These are phyloP conservation scores for Zygoascus sp. DNA, from an alignment of 1,139 yeast species.

Conservation along the genomic window DNA sequence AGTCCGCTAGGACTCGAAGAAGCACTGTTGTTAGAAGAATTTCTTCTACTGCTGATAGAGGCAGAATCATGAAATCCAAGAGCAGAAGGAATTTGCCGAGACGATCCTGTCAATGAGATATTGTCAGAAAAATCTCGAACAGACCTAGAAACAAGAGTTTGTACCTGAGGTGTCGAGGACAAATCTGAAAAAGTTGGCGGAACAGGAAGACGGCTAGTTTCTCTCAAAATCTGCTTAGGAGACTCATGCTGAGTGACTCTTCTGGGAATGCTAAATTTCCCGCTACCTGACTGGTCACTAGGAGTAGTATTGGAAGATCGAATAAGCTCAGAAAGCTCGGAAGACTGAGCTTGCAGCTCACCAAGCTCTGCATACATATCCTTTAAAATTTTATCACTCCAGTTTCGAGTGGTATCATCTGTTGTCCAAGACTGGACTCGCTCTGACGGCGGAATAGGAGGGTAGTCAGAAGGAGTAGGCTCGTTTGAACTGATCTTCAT, in stretches of 20 bases:
- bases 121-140: not conserved
- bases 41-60: not conserved
- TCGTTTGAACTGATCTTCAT: too few relatives aligned
- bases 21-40: not conserved
- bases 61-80: slow-evolving; percentile 6
- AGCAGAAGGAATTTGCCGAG: slow-evolving; percentile 3
- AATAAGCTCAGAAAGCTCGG: slow-evolving; percentile 23
- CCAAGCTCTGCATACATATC: slow-evolving; percentile 31
- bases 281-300: not conserved
- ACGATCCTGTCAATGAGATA: not conserved
- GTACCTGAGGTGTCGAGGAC: not conserved
- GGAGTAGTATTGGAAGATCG: slow-evolving; percentile 11
- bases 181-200: not conserved
- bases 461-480: not conserved
- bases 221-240: not conserved
- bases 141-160: slow-evolving; percentile 1
- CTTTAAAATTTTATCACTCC: slow-evolving; percentile 26
- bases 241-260: slow-evolving; percentile 2
- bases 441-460: not conserved
- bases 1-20: slow-evolving; percentile 12
- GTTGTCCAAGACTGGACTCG: slow-evolving; percentile 1
- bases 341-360: slow-evolving; percentile 27
- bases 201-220: not conserved
- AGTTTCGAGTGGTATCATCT: slow-evolving; percentile 17
- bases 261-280: not conserved